Base-by-base conservation (phyloP, 176 grass and related monocot genomes). In the Cocos nucifera region DNA sequence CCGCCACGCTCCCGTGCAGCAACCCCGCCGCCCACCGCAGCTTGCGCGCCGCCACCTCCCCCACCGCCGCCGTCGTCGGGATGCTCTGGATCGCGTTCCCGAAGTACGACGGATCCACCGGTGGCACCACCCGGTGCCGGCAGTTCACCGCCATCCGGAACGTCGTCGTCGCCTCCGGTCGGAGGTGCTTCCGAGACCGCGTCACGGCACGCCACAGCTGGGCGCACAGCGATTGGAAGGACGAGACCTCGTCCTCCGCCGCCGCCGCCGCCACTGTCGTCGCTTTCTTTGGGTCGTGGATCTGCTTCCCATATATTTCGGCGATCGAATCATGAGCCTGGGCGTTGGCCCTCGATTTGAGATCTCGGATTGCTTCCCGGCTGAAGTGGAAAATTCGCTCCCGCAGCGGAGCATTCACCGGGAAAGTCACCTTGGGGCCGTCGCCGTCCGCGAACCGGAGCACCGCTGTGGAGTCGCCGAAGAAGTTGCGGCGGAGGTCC, bases 1-100 rank as follows among this genome's bases (percentile, higher is more conserved):
- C 49, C 2, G 15, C 63, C 44, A 65, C 63, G 49, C 21, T 65
- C 12, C 49, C 10, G 63, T 65, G 63, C 63, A 65, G 63, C 22
- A 65, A 22, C 14, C 14, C 22, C 49, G 63, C 63, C 15, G 49
- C 22, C 63, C 63, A 65, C 4, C 49, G 15, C 48, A 51, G 21
- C 15, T 26, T 49, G 7, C 22, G 21, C 22, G 19, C 22, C 63
- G 63, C 49, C 22, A 65, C 63, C 8, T 52, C 63, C 9, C 15
- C 49, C 49, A 52, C 63, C 14, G 22, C 3, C 15, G 63, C 49
- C 15, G 21, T n/a, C 5, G 63, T 65, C 48, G 63, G 63, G 49
- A 52, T 18, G 63, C 63, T 65, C 63, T 65, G 63, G 15, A 65
- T 65, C 63, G 63, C 63, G 21, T 65, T 65, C 49, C 63, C 63